phyloP scores from a whole-genome alignment of 2,329 filamentous ascomycete species.

The Chalaropsis thielavioides region DNA sequence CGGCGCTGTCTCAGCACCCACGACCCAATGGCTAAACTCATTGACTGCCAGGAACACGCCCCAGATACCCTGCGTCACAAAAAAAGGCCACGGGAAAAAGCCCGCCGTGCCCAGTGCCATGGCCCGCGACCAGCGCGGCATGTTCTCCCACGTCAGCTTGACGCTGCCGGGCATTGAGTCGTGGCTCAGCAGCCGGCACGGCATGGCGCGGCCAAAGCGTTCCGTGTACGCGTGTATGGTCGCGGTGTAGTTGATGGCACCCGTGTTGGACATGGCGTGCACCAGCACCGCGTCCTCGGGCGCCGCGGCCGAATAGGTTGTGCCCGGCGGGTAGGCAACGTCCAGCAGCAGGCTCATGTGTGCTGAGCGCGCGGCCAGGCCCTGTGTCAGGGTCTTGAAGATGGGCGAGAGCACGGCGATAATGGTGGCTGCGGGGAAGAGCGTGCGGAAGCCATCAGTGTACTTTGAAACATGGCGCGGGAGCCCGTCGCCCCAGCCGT shows the following conservation, averaged over 20 bases:
- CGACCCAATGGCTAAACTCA: constrained; percentile 24
- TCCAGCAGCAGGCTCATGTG: constrained; percentile 34
- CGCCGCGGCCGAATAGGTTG: constrained; percentile 19
- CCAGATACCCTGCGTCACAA: constrained; percentile 34
- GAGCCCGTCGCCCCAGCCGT: constrained; percentile 42
- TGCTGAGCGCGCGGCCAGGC: constrained; percentile 30
- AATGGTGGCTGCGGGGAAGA: constrained; percentile 37
- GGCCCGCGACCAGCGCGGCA: constrained; percentile 37
- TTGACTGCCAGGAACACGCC: constrained; percentile 29
- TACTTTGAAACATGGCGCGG: constrained; percentile 44
- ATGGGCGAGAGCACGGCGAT: constrained; percentile 35
- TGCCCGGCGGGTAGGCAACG: constrained; percentile 23
- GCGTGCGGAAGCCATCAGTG: constrained; percentile 34
- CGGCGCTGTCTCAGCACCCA: constrained; percentile 29
- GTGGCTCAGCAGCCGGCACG: constrained; percentile 34
- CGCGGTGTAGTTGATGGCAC: constrained; percentile 38
- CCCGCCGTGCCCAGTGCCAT: constrained; percentile 36
- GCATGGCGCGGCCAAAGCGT: constrained; percentile 28
- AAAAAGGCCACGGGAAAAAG: constrained; percentile 36
- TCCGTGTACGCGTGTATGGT: constrained; percentile 34
- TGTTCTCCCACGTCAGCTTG: constrained; percentile 28
- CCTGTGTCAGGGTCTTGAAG: constrained; percentile 32
- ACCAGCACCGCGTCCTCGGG: constrained; percentile 29
- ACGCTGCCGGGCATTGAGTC: constrained; percentile 41
- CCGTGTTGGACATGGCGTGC: constrained; percentile 45